Conservation (phyloP, 2,329 filamentous ascomycete species). For the Aspergillus sp. region DNA sequence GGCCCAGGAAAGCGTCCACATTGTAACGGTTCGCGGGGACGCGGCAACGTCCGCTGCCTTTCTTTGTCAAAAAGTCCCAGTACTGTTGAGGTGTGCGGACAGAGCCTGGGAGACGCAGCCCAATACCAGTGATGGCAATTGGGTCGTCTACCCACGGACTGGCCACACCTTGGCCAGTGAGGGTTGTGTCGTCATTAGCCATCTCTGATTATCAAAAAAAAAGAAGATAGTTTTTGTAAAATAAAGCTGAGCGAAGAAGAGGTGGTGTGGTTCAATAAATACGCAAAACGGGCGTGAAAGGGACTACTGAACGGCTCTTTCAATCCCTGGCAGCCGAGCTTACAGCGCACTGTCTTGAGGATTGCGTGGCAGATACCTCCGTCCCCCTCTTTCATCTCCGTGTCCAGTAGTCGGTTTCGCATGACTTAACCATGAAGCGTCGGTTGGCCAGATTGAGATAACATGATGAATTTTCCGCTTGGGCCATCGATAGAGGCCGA, state of each 20-base stretch:
- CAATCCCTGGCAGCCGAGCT: not conserved
- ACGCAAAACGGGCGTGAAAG: not conserved
- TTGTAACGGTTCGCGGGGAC: conserved; percentile 32
- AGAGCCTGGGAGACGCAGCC: conserved; percentile 27
- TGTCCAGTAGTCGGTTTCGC: not conserved
- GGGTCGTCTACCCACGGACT: conserved; percentile 10
- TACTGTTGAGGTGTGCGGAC: conserved; percentile 23
- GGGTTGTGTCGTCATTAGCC: not conserved
- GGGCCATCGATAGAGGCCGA: not conserved
- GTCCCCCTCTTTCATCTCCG: not conserved
- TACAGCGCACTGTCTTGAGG: not conserved
- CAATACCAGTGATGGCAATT: conserved; percentile 18
- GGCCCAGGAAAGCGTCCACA: conserved; percentile 27
- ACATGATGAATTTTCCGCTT: not conserved
- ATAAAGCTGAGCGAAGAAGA: not conserved
- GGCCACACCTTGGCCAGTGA: not conserved
- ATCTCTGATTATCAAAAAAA: not conserved
- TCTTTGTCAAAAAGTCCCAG: conserved; percentile 28
- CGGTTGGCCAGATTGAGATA: not conserved
- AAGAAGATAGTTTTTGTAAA: not conserved
- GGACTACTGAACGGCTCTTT: not conserved
- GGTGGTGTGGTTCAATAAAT: not conserved
- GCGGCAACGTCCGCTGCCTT: conserved; percentile 22
- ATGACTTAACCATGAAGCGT: not conserved
- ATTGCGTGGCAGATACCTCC: not conserved